Evolutionary conservation across 441 rosid genomes (phyloP).

Genomic region (Eugenia klotzschiana): DNA sequence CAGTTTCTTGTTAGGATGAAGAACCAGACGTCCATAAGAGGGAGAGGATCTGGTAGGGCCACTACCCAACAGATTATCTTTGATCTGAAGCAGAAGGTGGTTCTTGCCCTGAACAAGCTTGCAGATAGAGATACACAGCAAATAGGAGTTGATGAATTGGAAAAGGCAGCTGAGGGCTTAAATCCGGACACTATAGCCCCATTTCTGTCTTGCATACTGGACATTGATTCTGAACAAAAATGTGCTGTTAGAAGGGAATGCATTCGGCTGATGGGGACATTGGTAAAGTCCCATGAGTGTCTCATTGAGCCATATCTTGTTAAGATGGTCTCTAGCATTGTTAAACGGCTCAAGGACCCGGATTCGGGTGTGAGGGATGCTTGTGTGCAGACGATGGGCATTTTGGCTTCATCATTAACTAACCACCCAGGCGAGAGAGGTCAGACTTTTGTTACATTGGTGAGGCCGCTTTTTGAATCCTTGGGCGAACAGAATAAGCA

Average conservation of each 20-base stretch:
- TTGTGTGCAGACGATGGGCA: slow-evolving; percentile 63
- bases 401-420: slow-evolving; percentile 46
- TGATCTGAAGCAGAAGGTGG: slow-evolving; percentile 66
- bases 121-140: slow-evolving; percentile 84
- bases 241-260: slow-evolving; percentile 66
- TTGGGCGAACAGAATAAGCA: slow-evolving; percentile 83
- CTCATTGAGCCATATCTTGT: slow-evolving; percentile 32
- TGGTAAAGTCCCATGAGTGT: slow-evolving; percentile 42
- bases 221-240: slow-evolving; percentile 66
- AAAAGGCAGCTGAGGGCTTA: slow-evolving; percentile 46
- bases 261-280: slow-evolving; percentile 44
- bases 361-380: slow-evolving; percentile 86
- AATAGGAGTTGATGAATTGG: slow-evolving; percentile 70
- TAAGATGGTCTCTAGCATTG: slow-evolving; percentile 65
- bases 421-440: slow-evolving; percentile 21
- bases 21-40: slow-evolving; percentile 19
- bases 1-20: slow-evolving; percentile 18
- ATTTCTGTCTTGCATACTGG: slow-evolving; percentile 62
- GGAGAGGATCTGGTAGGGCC: slow-evolving; percentile 27
- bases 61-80: slow-evolving; percentile 33
- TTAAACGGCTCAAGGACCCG: slow-evolving; percentile 76
- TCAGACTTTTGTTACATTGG: slow-evolving; percentile 44
- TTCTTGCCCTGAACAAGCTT: slow-evolving; percentile 61
- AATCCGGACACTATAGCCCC: slow-evolving; percentile 43
- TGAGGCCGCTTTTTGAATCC: slow-evolving; percentile 81